Evolutionary conservation across 2,329 filamentous ascomycete genomes (phyloP), one percentile per base, ranked within the genome.

Genomic region (Phyllosticta citriasiana): DNA sequence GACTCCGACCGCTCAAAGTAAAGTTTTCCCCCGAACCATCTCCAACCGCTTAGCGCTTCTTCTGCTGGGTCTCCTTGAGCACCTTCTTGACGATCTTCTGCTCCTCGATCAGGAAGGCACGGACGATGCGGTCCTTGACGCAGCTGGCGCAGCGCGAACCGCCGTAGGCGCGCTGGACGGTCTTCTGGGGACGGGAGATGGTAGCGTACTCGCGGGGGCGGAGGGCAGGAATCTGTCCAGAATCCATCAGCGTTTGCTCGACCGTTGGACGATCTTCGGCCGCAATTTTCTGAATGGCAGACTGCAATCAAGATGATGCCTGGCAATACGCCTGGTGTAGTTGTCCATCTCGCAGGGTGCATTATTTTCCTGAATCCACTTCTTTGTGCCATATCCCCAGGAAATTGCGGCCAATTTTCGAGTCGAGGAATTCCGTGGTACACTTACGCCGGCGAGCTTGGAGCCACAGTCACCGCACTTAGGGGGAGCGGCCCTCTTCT

Each of bases 81-180:
- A 99, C 94, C 90, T 99, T 99, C 91, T 99, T 99, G 81, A 99
- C 94, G 74, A 99, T 97, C 90, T 99, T 99, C 86, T 99, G 94
- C 87, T 99, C 94, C 85, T 99, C 95, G 70, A 99, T 97, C 79
- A 99, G 83, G 88, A 99, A 99, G 67, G 94, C 94, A 72, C 94
- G 91, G 72, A 97, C 91, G 71, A 99, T 90, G 73, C 94, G 89
- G 84, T 99, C 94, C 80, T 93, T 92, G 72, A 99, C 94, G 80
- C 94, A 99, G 85, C 91, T 94, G 77, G 89, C 91, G 84, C 94
- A 99, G 86, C 94, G 90, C 74, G 92, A 97, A 76, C 94, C 94
- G 79, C 94, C 92, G 79, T 99, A 99, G 75, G 94, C 92, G 74
- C 94, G 91, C 84, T 94, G 90, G 78, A 99, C 94, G 74, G 91